These are phyloP conservation scores for Fomitopsis betulina DNA, from an alignment of 1,284 basidiomycete genomes.

Conservation along the genomic window DNA sequence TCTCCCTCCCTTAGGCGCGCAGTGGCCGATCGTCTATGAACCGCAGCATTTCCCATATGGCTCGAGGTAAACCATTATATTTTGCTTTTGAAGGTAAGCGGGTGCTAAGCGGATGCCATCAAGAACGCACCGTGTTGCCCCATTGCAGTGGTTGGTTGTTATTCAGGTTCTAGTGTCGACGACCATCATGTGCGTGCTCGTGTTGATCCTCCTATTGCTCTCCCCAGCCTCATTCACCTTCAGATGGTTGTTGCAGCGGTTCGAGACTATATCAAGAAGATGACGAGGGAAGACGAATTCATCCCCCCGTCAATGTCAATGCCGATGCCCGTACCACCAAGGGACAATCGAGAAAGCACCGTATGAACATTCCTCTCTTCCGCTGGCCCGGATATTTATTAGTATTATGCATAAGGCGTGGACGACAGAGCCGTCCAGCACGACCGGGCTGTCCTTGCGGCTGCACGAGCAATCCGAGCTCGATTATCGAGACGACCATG, in stretches of 20 bases:
- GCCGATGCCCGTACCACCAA: slow-evolving; percentile 27
- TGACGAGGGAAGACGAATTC: slow-evolving; percentile 33
- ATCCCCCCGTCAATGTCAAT: slow-evolving; percentile 17
- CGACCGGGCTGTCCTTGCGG: slow-evolving; percentile 6
- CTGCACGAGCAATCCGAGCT: slow-evolving; percentile 10
- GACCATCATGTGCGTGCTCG: slow-evolving; percentile 61
- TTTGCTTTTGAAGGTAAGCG: background rate
- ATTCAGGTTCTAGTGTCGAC: slow-evolving; percentile 76
- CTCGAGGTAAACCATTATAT: slow-evolving; percentile 48
- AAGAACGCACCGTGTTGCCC: slow-evolving; percentile 80
- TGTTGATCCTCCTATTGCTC: background rate
- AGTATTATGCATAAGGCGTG: slow-evolving; percentile 12
- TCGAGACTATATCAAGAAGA: slow-evolving; percentile 65
- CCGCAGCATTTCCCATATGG: slow-evolving; percentile 79
- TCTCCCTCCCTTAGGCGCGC: background rate
- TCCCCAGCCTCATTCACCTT: background rate
- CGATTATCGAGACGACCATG: slow-evolving; percentile 16
- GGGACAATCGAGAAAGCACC: slow-evolving; percentile 15
- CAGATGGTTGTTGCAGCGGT: slow-evolving; percentile 64
- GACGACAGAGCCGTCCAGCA: slow-evolving; percentile 16
- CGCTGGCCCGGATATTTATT: background rate
- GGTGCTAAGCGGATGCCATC: slow-evolving; percentile 10
- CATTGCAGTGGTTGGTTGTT: slow-evolving; percentile 73
- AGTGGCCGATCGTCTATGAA: slow-evolving; percentile 5
- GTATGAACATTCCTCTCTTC: slow-evolving; percentile 8